Base-by-base conservation (phyloP, 2,329 filamentous ascomycete genomes). In the Cyclaneusma minus region DNA sequence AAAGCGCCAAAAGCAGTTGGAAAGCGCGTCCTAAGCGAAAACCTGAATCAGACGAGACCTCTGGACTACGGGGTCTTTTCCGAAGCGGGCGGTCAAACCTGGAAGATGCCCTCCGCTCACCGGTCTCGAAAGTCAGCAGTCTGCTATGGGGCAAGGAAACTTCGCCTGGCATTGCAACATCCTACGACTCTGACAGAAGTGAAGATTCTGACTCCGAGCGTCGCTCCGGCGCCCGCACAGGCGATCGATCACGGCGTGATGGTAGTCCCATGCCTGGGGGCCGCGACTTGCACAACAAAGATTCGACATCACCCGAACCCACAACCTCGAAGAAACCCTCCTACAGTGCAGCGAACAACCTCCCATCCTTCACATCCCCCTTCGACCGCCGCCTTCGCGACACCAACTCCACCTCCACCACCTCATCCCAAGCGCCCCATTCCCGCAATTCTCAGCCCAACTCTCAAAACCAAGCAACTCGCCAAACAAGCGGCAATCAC, bases 1-100 rank as follows among this genome's bases (percentile, higher is more conserved):
- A 63, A 29, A 58, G 46, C 37, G 55, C 53, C 42, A 70, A 55
- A 35, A 54, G 55, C 23, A 56, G 59, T 32, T 52, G 54, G 33
- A 62, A 56, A 22, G 50, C 57, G 14, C 56, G 57, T 12, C 72
- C 64, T 40, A 37, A 62, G n/a, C 57, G 53, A 13, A 47, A 54
- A 11, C 55, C 47, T 29, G 15, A n/a, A 15, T 37, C 43, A 13
- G 57, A 64, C 20, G 56, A 64, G 28, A 45, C 51, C 20, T 68
- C 67, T 7, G 70, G 67, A 18, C 59, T 83, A 6, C 68, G 74
- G 21, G 71, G 76, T 5, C 74, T 93, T 24, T 77, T 93, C 51
- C 87, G 83, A 51, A 75, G 73, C 3, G 68, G 71, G 25, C 64
- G 78, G n/a, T n/a, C n/a, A n/a, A n/a, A n/a, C 29, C 71, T 87